A percentile compares a stretch with the other conserved stretches of the same genome.
Evolutionary conservation across 345 rosid species (phyloP).

Genomic region (Acer campestre): DNA sequence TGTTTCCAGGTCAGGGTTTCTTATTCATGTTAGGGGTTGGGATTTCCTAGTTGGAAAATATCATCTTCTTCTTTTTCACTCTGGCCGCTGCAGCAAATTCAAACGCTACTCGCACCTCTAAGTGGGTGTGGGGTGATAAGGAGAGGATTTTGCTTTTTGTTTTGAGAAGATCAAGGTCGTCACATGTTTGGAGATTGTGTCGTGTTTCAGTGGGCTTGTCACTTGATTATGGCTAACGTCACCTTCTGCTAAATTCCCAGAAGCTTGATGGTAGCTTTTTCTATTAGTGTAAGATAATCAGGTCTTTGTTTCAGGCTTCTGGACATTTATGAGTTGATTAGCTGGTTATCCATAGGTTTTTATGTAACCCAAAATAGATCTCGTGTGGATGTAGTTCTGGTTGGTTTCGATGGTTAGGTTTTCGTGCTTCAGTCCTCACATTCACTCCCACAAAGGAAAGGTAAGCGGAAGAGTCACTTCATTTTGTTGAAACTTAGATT

Average conservation of each 20-base stretch:
- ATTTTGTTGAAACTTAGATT: conserved; percentile 23
- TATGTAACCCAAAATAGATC: conserved; percentile 19
- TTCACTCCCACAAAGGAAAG: conserved; percentile 57
- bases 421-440: conserved; percentile 77
- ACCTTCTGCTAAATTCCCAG: conserved; percentile 21
- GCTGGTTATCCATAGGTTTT: conserved; percentile 19
- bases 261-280: conserved; percentile 31
- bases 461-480: conserved; percentile 37
- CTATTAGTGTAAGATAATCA: conserved; percentile 19
- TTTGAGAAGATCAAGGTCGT: conserved; percentile 78
- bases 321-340: conserved; percentile 21
- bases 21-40: conserved; percentile 35
- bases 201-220: conserved; percentile 86
- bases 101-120: conserved; percentile 88
- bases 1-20: conserved; percentile 43
- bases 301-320: conserved; percentile 33
- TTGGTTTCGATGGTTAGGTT: conserved; percentile 72
- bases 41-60: conserved; percentile 50
- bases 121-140: conserved; percentile 86
- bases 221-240: conserved; percentile 94
- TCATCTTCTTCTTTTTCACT: conserved; percentile 59
- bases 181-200: conserved; percentile 85
- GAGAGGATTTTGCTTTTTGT: conserved; percentile 51
- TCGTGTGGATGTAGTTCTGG: conserved; percentile 40
- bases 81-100: conserved; percentile 90